These are phyloP conservation scores for Ambrosia trifida DNA, from an alignment of 129 eudicot genomes.

Conservation along the genomic window DNA sequence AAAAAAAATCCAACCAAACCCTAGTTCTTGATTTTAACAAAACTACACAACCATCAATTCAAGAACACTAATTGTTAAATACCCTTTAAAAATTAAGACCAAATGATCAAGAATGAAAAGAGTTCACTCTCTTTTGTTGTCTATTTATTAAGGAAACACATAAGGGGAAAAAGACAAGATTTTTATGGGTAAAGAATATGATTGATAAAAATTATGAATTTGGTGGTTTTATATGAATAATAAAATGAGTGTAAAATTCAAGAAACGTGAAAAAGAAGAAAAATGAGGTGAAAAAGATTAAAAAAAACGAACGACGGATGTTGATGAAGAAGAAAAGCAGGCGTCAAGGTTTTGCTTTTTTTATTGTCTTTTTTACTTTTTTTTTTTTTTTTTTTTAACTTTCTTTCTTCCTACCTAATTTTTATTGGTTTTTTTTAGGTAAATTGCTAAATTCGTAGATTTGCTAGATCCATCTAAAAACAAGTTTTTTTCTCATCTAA, in stretches of 20 bases:
- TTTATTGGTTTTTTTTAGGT: too few relatives aligned
- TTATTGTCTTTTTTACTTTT: conserved; percentile 1
- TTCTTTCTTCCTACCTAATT: not conserved
- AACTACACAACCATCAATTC: not conserved
- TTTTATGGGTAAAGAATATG: conserved; percentile 4
- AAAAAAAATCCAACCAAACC: not conserved
- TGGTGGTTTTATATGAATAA: not conserved
- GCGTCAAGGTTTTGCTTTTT: conserved; percentile 36
- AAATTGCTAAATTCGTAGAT: too few relatives aligned
- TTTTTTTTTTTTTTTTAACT: conserved; percentile 1
- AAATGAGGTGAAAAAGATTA: conserved; percentile 13
- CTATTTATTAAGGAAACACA: conserved; percentile 4
- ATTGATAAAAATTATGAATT: conserved; percentile 17
- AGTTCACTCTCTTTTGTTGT: conserved; percentile 5
- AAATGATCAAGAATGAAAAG: conserved; percentile 21
- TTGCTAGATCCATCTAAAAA: too few relatives aligned
- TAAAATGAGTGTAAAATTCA: conserved; percentile 27
- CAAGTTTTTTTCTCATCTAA: too few relatives aligned
- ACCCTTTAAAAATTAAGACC: not conserved
- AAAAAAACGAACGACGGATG: conserved; percentile 29
- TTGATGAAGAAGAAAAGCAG: conserved; percentile 30
- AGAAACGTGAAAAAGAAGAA: conserved; percentile 39
- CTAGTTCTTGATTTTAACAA: not conserved
- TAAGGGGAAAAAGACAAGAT: conserved; percentile 21
- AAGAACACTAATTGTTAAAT: too few relatives aligned